A percentile compares a stretch with the other conserved stretches of the same genome.
Conservation (phyloP, 2,329 filamentous ascomycete species). For the Bipolaris victoriae region DNA sequence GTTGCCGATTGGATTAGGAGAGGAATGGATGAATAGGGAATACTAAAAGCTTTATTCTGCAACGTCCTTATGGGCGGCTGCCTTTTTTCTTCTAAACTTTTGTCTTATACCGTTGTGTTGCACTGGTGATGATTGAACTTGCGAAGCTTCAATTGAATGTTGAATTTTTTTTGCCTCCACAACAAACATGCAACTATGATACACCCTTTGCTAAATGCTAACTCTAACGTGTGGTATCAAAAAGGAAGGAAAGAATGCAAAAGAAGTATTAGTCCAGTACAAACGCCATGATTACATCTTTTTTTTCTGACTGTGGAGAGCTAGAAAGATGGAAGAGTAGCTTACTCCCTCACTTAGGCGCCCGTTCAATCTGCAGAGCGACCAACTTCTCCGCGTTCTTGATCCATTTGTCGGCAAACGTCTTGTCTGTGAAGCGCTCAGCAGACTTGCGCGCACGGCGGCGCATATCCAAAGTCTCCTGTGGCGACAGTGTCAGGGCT, state of each 20-base stretch:
- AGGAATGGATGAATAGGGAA: neutral
- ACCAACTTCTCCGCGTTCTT: conserved; percentile 76
- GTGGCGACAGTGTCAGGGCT: conserved; percentile 69
- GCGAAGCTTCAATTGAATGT: neutral
- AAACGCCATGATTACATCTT: neutral
- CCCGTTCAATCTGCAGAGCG: conserved; percentile 43
- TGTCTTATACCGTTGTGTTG: neutral
- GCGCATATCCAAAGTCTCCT: conserved; percentile 76
- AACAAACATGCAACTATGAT: neutral
- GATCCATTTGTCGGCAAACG: conserved; percentile 82
- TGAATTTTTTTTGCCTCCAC: neutral
- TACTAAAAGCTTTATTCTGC: neutral
- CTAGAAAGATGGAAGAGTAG: neutral
- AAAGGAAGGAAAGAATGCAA: neutral
- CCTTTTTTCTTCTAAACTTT: neutral
- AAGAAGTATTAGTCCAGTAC: neutral
- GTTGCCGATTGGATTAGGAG: neutral
- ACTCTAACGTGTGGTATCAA: conserved; percentile 18
- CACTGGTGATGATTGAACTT: neutral
- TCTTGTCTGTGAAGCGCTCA: conserved; percentile 83
- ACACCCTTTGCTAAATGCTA: conserved; percentile 1
- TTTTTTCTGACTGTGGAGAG: neutral
- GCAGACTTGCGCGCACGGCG: conserved; percentile 77
- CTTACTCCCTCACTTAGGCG: conserved; percentile 10
- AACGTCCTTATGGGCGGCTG: neutral